Evolutionary conservation across 768 basidiomycete species (phyloP).

Genomic region (Collybia nuda): DNA sequence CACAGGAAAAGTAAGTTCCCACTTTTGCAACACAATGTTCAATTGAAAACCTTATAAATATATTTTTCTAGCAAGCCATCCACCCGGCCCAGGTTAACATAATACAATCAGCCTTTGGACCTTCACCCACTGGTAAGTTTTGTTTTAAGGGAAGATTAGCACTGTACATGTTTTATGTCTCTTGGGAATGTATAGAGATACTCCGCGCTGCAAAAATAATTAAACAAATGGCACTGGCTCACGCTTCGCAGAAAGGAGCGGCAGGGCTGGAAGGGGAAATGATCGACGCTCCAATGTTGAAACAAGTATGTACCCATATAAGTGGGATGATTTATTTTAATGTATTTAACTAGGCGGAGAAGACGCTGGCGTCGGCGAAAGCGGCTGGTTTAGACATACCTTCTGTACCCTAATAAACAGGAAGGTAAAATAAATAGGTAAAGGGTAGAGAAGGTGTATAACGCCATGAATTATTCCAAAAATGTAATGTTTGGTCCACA

Average conservation of each 20-base stretch:
- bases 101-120: slow-evolving; percentile 80
- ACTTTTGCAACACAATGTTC: background rate
- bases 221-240: slow-evolving; percentile 58
- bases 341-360: slow-evolving; percentile 33
- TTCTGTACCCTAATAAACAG: background rate
- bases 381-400: slow-evolving; percentile 59
- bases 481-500: no score
- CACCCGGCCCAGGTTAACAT: slow-evolving; percentile 82
- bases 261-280: slow-evolving; percentile 80
- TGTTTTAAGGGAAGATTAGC: background rate
- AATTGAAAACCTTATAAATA: no score
- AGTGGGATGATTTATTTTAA: background rate
- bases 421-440: background rate
- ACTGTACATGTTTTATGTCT: no score
- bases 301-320: slow-evolving; percentile 49
- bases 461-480: background rate
- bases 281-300: slow-evolving; percentile 92
- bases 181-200: slow-evolving; percentile 54
- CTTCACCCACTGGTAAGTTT: slow-evolving; percentile 60
- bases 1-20: slow-evolving; percentile 71
- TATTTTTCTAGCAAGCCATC: slow-evolving; percentile 77
- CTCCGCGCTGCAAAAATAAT: slow-evolving; percentile 73
- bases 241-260: slow-evolving; percentile 59
- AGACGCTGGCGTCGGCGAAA: slow-evolving; percentile 49
- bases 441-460: slow-evolving; percentile 2